Evolutionary conservation across 2,329 filamentous ascomycete genomes (phyloP).

Genomic region (Fusarium sp.): DNA sequence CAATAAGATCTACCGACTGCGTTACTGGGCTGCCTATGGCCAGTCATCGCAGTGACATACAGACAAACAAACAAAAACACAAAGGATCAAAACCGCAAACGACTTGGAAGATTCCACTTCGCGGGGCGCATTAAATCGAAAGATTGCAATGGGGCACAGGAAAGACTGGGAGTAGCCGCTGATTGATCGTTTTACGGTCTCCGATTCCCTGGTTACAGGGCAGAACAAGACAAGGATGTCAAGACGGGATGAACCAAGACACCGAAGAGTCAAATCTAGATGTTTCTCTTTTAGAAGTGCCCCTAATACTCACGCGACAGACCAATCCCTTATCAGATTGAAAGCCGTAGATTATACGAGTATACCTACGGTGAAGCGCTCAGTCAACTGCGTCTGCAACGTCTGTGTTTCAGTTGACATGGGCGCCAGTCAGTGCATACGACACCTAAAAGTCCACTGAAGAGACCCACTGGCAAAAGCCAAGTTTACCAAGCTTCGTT

Average conservation of each 20-base stretch:
- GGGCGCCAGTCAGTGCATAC: background rate
- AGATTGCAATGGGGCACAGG: background rate
- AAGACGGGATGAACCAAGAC: background rate
- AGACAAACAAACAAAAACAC: background rate
- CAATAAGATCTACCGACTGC: background rate
- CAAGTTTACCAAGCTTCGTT: background rate
- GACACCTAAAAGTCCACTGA: background rate
- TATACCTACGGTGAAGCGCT: background rate
- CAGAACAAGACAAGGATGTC: background rate
- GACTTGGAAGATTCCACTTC: background rate
- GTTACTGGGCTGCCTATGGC: too few relatives aligned
- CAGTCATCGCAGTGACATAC: background rate
- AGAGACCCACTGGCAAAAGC: background rate
- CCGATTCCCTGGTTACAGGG: background rate
- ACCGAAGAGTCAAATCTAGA: background rate
- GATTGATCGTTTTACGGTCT: background rate
- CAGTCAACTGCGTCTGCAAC: background rate
- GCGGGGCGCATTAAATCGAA: background rate
- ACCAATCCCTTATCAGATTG: background rate
- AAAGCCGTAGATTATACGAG: background rate
- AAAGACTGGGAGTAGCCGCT: background rate
- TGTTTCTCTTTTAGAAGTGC: background rate
- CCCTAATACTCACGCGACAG: background rate
- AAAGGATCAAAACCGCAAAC: background rate
- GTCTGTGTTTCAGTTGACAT: slow-evolving; percentile 2